Base-by-base conservation (phyloP, 768 basidiomycete genomes). In the Phylloporus sp. region DNA sequence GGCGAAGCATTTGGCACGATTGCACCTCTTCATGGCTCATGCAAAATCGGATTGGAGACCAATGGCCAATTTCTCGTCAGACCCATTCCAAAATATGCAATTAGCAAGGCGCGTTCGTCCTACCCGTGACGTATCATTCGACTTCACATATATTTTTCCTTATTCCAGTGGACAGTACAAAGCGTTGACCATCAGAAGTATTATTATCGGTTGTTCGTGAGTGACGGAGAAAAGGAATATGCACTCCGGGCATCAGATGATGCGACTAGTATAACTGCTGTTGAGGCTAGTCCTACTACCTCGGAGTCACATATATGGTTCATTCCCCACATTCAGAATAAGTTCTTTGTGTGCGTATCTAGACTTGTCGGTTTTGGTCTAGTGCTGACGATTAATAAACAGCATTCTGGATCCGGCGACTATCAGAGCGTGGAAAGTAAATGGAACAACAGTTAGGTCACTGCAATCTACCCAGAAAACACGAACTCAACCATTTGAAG, bases 221-320 rank as follows among this genome's bases (percentile, higher is more conserved):
- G n/a, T 24, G 29, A 49, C 5, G 29, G 40, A 31, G 15, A 43
- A 24, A 42, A 43, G 11, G 24, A 26, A 12, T 49, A 42, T 10
- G 48, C 29, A 13, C 48, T 49, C 20, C 29, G 31, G 8, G 3
- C 20, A 18, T 31, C 48, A 18, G 48, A 49, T 24, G 28, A 51
- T 24, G 50, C 35, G 22, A 47, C 20, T n/a, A 28, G 34, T 16
- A 36, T 50, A 2, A 23, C 35, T 28, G 34, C 43, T 15, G 22
- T 36, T 6, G 49, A 46, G 27, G 35, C 43, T 6, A 28, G 16
- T 22, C 43, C 43, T 9, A 23, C 18, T 13, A 36, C 43, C 10
- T n/a, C 36, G 43, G 11, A 20, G n/a, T 45, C 49, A 50, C 10
- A 34, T 50, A 34, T 50, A 9, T 51, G 50, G 50, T 16, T 29